Base-by-base conservation (phyloP, 1,284 basidiomycete genomes). In the Tilletia walkeri region DNA sequence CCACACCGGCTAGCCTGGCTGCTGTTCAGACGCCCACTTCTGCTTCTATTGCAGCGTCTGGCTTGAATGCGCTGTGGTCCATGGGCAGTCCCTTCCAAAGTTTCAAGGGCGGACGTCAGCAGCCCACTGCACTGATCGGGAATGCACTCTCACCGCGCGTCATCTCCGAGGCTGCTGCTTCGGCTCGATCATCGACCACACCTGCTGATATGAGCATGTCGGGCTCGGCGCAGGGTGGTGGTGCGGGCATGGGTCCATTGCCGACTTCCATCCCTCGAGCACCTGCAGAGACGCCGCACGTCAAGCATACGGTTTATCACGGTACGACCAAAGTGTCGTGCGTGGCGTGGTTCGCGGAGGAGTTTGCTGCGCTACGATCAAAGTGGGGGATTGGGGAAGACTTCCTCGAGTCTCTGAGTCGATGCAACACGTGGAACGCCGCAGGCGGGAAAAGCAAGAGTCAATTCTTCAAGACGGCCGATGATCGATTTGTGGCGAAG, bases 291-390 rank as follows among this genome's bases (percentile, higher is more conserved):
- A 73, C 76, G 38, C 75, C 75, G 20, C 79, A 80, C 72, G 74
- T 80, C 72, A 80, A 80, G 72, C 79, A 80, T 68, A 80, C 70
- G 10, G 47, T 80, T 48, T 38, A 74, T 18, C 78, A 76, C 24
- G 75, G 77, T 56, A 70, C 53, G 48, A 75, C 75, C 36, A 81
- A 81, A 70, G 73, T 81, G 65, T 80, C 79, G 9, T 81, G 79
- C 69, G 74, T 78, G 41, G 76, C 78, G 12, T 81, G 79, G 79
- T 80, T 80, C 53, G 79, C 79, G n/a, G 76, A 77, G 56, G 78
- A 80, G 54, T 81, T 81, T 73, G 73, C 75, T 7, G 73, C 74
- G 39, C 70, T 81, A 36, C 76, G 79, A 6, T 69, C 73, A 41
- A 68, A 69, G 47, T 81, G 79, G 79, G 78, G 77, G 1, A 70